Evolutionary conservation across 192 early-diverging fungal species (phyloP).

Genomic region (Backusella parvicylindrica): DNA sequence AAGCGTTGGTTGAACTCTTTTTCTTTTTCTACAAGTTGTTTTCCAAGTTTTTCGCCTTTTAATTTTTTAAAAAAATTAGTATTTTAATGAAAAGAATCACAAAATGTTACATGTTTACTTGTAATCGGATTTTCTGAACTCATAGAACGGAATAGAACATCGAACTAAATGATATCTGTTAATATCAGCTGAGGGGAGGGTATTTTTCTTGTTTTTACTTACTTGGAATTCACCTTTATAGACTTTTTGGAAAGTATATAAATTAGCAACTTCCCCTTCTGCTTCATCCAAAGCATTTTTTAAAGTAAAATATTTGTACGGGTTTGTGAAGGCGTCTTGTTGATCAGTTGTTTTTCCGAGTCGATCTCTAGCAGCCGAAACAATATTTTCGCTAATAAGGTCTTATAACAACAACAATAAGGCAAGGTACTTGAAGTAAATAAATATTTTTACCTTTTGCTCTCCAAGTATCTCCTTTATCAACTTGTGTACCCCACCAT

Average conservation of each 20-base stretch:
- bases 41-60: conserved; percentile 5
- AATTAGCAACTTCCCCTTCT: conserved; percentile 39
- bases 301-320: conserved; percentile 19
- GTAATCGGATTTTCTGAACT: conserved; percentile 22
- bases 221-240: conserved; percentile 63
- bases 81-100: neutral
- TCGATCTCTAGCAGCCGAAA: conserved; percentile 19
- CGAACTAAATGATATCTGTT: conserved; percentile 39
- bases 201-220: neutral
- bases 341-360: neutral
- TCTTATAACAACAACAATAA: conserved; percentile 18
- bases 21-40: conserved; percentile 7
- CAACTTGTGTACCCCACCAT: conserved; percentile 33
- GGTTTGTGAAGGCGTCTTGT: conserved; percentile 17
- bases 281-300: conserved; percentile 33
- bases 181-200: neutral
- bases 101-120: neutral
- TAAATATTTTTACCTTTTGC: conserved; percentile 30
- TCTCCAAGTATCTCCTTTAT: conserved; percentile 52
- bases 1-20: conserved; percentile 68
- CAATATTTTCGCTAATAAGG: conserved; percentile 25
- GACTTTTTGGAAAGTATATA: conserved; percentile 61
- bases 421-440: neutral
- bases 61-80: neutral
- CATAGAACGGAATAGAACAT: conserved; percentile 47